Evolutionary conservation across 257 asterid genomes (phyloP), one percentile per base, ranked within the genome.

Genomic region (Nicotiana noctiflora): DNA sequence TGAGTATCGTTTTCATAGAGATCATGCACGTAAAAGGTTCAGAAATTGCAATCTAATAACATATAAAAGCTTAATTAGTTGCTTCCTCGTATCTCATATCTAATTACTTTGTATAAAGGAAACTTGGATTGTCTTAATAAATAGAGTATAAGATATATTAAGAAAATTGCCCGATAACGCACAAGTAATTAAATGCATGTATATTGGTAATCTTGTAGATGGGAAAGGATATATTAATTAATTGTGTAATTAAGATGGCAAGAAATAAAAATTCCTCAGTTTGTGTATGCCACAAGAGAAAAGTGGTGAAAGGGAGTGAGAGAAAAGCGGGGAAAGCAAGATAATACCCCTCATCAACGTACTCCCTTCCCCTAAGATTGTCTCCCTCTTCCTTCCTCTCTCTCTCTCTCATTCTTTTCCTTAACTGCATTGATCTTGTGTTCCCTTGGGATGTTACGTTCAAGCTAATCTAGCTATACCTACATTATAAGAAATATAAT

Each of bases 281-380:
- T 40, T 40, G 44, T 70, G 12, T 70, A 70, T 44, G 59, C 13
- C 37, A 19, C 77, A 70, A 44, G 77, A 70, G 13, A 21, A 74
- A 74, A 46, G 6, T 25, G 79, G 75, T 62, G 29, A 77, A 84
- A 65, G 84, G 87, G 37, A 21, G 7, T 51, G 89, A 88, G 94
- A 18, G 7, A 91, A 89, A 86, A 15, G 40, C 85, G 96, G 94
- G 67, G 12, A 74, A 40, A 79, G 44, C 82, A 57, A 19, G 56
- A 68, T 40, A 40, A 18, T 70, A 40, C 49, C 49, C 49, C 23
- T 70, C n/a, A 72, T 68, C 32, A 68, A 46, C 77, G n/a, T n/a
- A n/a, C 1, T 72, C 11, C 56, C 52, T 40, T 46, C 76, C 83
- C 87, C 78, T 80, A 79, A 78, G 62, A 79, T 19, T 31, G 66